These are phyloP conservation scores for Fusarium circinatum DNA, from an alignment of 2,329 filamentous ascomycete genomes.

Conservation along the genomic window DNA sequence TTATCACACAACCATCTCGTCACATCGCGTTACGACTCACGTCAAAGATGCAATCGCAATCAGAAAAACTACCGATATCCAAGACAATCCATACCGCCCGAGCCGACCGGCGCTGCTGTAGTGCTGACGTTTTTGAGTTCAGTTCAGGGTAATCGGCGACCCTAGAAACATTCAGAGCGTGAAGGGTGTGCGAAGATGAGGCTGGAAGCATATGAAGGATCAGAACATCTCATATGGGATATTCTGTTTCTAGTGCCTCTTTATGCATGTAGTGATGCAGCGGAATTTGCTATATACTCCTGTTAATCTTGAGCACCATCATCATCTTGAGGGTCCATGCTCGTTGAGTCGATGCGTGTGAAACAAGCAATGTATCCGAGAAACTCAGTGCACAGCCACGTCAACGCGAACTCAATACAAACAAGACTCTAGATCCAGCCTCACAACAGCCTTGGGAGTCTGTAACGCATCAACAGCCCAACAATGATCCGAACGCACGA, in stretches of 20 bases:
- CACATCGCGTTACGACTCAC: conserved; percentile 5
- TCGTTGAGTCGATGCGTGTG: background rate
- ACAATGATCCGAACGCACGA: background rate
- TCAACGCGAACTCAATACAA: background rate
- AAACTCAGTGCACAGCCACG: background rate
- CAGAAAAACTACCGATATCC: conserved; percentile 7
- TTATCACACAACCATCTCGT: conserved; percentile 9
- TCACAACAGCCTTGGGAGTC: background rate
- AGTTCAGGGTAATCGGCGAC: conserved; percentile 3
- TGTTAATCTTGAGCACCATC: accelerated
- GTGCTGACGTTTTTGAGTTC: background rate
- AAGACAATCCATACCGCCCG: conserved; percentile 22
- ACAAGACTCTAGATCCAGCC: no score
- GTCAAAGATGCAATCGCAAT: background rate
- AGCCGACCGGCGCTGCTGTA: conserved; percentile 13
- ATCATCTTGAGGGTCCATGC: accelerated
- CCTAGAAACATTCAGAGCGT: background rate
- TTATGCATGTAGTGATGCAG: accelerated
- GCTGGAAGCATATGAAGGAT: background rate
- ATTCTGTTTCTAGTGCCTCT: no score
- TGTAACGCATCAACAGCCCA: background rate
- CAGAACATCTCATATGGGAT: background rate
- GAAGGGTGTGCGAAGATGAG: no score
- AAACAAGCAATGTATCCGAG: background rate
- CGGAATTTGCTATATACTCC: background rate